Evolutionary conservation across 2,329 filamentous ascomycete species (phyloP), one percentile per base, ranked within the genome.

Genomic region (Incumbomyces lentus): DNA sequence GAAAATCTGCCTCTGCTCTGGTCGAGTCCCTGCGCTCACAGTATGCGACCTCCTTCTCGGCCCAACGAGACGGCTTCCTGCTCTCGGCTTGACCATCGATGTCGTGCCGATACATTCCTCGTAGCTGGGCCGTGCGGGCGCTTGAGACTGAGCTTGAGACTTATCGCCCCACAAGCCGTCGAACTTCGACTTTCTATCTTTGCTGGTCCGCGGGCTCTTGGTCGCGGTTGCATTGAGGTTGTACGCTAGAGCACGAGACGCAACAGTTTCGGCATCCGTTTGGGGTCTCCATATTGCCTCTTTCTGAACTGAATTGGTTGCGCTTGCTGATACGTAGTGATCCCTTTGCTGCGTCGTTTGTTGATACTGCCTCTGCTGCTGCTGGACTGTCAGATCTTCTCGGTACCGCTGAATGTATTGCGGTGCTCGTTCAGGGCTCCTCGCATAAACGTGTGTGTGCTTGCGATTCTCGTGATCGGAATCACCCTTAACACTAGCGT

Each of bases 401-500:
- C 8, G 22, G 22, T 26, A 26, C 4, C 22, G 22, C 22, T 40
- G 18, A 18, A 26, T 40, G 3, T 13, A 18, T 11, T 40, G 11
- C 11, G 2, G n/a, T n/a, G 38, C 8, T 26, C n/a, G 38, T 11
- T 6, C n/a, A 14, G 22, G 22, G 38, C 16, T 11, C 19, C 8
- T 40, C 8, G 22, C 4, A 8, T 4, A 8, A 26, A 8, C 22
- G 22, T 26, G 22, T 26, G 8, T 26, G 5, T 26, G 22, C 22
- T 26, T 26, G 22, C 22, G 22, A 8, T 26, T 8, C 13, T 13
- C 22, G n/a, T 41, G 55, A 38, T 35, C 53, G 33, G 35, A 55
- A 46, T 47, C 46, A 39, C 40, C 53, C 40, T 19, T 46, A 7
- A 56, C 47, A 31, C 53, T 57, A 19, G 51, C 55, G 45, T 68